Base-by-base conservation (phyloP, 352 stramenopile species). In the Discostella stelligera region DNA sequence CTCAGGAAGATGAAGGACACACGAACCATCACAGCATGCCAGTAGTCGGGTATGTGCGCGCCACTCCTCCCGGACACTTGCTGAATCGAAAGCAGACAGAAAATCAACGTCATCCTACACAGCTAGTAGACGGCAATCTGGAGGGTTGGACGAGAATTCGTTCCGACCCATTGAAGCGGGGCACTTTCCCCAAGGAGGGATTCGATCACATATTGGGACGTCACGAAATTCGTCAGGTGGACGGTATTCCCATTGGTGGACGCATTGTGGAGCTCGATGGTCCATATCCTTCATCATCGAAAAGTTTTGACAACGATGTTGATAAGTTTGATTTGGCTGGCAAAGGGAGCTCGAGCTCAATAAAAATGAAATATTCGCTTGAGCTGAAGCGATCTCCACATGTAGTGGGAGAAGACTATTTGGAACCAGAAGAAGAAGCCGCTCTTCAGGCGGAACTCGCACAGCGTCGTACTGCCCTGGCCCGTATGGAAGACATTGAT, bases 131-230 rank as follows among this genome's bases (percentile, higher is more conserved):
- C 27, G 48, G 72, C 16, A 50, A 66, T 50, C 41, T 58, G 6
- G 37, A 71, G 16, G 56, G 66, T 62, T 90, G 77, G 77, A 63
- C 79, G 53, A 56, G 74, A 37, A 86, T 77, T 56, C 74, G 86
- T 39, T 52, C 73, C 44, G 37, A 83, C 44, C 62, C 79, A 14
- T 66, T 84, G 9, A 52, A 53, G 16, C 52, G 75, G 6, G 48
- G 86, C 0, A 39, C 72, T 18, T 82, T 83, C 60, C 77, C 87
- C 10, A 58, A 65, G n/a, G 74, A 90, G 62, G 84, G 84, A 20
- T 92, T 89, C 63, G 74, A 87, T 71, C 84, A 91, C 50, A 64
- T 90, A 27, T 82, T 88, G 50, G 87, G 87, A 21, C 74, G 84
- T 63, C 23, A 74, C 32, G 66, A 80, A 0, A 89, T 91, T 59